Evolutionary conservation across 306 rosid genomes (phyloP), one percentile per base, ranked within the genome.

Genomic region (Prunus armeniaca): DNA sequence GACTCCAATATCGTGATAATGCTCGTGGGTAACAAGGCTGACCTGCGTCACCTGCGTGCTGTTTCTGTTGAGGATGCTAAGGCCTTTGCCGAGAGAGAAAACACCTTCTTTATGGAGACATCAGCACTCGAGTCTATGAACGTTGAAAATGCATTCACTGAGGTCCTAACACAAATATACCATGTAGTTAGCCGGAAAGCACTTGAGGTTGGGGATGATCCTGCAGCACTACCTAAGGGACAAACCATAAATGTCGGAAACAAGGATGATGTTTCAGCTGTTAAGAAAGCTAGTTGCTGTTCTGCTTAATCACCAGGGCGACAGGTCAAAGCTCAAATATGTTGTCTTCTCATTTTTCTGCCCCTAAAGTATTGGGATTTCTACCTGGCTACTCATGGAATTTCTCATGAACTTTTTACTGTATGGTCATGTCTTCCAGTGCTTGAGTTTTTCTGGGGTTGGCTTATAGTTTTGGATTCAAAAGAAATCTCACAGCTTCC

Each of bases 211-310:
- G 89, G 82, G 38, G 87, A 81, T 62, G 91, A 84, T 79, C 76
- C 86, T 71, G 73, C 89, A 2, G 84, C 82, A 17, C 73, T 88
- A 79, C 89, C 89, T 6, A 81, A 81, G 50, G 91, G 91, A 51
- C 86, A 83, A 28, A 85, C 85, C 71, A 83, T 88, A 69, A 83
- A 76, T 71, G 79, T 88, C 7, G 89, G 89, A 65, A 67, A 60
- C 74, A 88, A 67, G 83, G 91, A 88, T 79, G 91, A 88, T 82
- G 89, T 88, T 76, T 88, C 89, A 3, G 89, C 86, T 34, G 74
- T 88, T 55, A 85, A 83, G 88, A 79, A 85, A 75, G 83, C 30
- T 52, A 80, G 88, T 38, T 88, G 91, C 78, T 85, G 89, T 85
- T 83, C 89, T 74, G 81, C 83, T 47, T 88, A 77, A 79, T 75